Conservation (phyloP, 768 basidiomycete species). For the Pleurotus platypus region DNA sequence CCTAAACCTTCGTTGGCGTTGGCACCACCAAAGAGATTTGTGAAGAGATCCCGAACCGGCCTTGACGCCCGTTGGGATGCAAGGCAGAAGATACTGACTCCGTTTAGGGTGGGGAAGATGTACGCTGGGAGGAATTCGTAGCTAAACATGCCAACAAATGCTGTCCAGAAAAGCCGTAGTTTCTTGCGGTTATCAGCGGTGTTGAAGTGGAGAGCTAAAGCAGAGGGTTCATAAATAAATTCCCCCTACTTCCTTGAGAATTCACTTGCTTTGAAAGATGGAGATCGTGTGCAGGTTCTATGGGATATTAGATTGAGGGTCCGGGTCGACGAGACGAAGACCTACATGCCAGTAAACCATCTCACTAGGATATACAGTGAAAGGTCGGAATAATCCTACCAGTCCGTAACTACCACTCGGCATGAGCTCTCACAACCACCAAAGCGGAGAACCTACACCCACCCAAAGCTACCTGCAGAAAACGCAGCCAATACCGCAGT, state of each 20-base stretch:
- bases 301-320: neutral
- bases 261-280: constrained; percentile 46
- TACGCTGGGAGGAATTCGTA: constrained; percentile 54
- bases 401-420: constrained; percentile 44
- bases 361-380: constrained; percentile 58
- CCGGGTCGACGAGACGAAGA: neutral
- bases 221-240: neutral
- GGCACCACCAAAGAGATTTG: constrained; percentile 64
- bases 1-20: constrained; percentile 69
- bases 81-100: constrained; percentile 57
- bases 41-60: constrained; percentile 44
- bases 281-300: constrained; percentile 57
- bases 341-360: constrained; percentile 60
- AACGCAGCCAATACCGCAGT: constrained; percentile 61
- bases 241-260: neutral
- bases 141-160: constrained; percentile 47
- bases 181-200: constrained; percentile 40
- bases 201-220: constrained; percentile 47
- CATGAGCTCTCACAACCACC: neutral
- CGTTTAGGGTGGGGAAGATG: constrained; percentile 62
- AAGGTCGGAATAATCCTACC: constrained; percentile 53
- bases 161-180: constrained; percentile 50
- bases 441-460: constrained; percentile 8
- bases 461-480: constrained; percentile 63
- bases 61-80: constrained; percentile 46